Base-by-base conservation (phyloP, 1,284 basidiomycete genomes). In the Heterobasidion occidentale region DNA sequence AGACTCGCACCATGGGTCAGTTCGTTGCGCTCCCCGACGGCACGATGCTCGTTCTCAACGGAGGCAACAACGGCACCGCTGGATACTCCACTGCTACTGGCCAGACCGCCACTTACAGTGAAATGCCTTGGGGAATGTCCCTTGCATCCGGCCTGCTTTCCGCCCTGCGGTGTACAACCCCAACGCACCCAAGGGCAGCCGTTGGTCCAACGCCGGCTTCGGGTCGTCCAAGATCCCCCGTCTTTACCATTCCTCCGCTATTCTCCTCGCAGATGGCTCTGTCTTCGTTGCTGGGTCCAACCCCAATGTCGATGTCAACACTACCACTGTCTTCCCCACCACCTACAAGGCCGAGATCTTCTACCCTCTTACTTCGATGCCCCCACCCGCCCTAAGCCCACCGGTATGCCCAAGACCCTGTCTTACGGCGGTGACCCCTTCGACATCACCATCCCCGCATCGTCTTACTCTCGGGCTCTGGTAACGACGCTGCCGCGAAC, bases 221-320 rank as follows among this genome's bases (percentile, higher is more conserved):
- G 64, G 65, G 1, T 73, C 79, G 0, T 83, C 87, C 5, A 77
- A 70, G 17, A 86, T 91, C 52, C 71, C 90, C 56, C 83, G 93
- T 61, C 75, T 96, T 63, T 95, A 96, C 73, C 93, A 96, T 71
- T 94, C 91, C 3, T 84, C 84, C 8, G 92, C 92, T n/a, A 77
- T 96, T 17, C 81, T 98, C 42, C 84, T 98, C 38, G 86, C 93
- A 15, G 93, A 97, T 65, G 90, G 80, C 0, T 90, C 90, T 2
- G 86, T 98, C 51, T 72, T 97, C 58, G 80, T 97, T 58, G 92
- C 92, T 54, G 94, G 95, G 11, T 94, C 91, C 27, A 98, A 97
- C 73, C 94, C 94, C 45, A 96, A 97, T 69, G 79, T 91, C 56
- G 94, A 97, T 64, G 91, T 86, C 61, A 88, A 90, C 63, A 58